Evolutionary conservation across 2,329 filamentous ascomycete genomes (phyloP), one percentile per base, ranked within the genome.

Genomic region (Clonostachys rosea): DNA sequence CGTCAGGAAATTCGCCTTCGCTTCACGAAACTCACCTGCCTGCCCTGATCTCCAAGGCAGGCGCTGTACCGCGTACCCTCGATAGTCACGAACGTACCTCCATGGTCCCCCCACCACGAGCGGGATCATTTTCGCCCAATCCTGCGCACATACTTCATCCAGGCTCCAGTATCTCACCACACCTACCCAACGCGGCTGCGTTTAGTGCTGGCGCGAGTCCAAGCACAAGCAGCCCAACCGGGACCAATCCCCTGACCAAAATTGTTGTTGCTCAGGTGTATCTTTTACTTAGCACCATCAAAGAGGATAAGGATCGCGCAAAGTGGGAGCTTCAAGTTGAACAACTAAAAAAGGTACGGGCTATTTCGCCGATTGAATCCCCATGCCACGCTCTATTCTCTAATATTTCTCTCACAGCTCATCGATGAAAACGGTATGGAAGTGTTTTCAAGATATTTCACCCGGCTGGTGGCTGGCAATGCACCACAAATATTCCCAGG

Each of bases 391-490:
- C 12, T 17, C 18, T n/a, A 17, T 34, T 9, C 13, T 35, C 36
- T 40, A 43, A 53, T 63, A 44, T 65, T 52, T n/a, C 40, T 34
- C 42, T 39, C 42, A 48, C 54, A 96, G 89, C 84, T 97, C 66
- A 87, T 97, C 73, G 86, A 96, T 82, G 91, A 92, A 61, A 86
- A 95, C 91, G 91, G 91, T 64, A 99, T 99, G 92, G 95, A 99
- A 78, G 91, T 96, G 64, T 96, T 91, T 67, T 85, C 89, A 51
- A 95, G 91, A 75, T 96, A 94, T 69, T 95, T 99, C 70, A 86
- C 90, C 68, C 89, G 92, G 69, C 78, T 97, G 65, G 83, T 99
- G 63, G 87, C 87, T 69, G 86, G 86, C 71, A 96, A 96, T 83
- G 90, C 91, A 59, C 75, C 86, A 53, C 86, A 94, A 61, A 94